Percentiles rank a stretch among this genome's conserved stretches.
phyloP scores from a whole-genome alignment of 345 rosid genomes.

The Citrus maxima region DNA sequence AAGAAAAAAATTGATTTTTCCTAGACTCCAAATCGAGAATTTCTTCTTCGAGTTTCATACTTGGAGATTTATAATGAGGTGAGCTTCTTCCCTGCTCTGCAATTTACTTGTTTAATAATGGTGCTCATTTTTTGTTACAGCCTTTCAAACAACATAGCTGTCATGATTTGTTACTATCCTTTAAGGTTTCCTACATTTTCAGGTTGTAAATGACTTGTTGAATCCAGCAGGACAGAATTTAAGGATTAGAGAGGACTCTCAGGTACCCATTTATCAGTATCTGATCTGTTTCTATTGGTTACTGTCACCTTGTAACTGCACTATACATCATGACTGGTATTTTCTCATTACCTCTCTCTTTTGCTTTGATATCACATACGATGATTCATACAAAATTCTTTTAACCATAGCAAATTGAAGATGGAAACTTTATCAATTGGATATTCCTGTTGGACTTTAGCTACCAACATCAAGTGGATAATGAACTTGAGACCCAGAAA shows the following conservation, averaged over 20 bases:
- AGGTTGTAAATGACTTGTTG: conserved; percentile 96
- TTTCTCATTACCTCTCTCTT: not conserved
- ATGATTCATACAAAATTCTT: not conserved
- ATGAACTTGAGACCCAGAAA: not conserved
- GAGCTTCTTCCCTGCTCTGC: conserved; percentile 21
- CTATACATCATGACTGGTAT: conserved; percentile 2
- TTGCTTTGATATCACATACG: not conserved
- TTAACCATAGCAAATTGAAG: not conserved
- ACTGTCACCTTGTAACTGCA: conserved; percentile 8
- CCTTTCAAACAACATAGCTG: conserved; percentile 10
- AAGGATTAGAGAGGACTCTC: conserved; percentile 97
- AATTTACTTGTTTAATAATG: not conserved
- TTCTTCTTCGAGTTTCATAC: conserved; percentile 96
- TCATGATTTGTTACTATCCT: conserved; percentile 4
- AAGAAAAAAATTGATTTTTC: conserved; percentile 17
- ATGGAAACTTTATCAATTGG: not conserved
- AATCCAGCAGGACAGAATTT: conserved; percentile 97
- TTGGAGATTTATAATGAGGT: conserved; percentile 99
- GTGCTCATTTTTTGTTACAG: conserved; percentile 9
- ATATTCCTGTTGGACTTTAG: not conserved
- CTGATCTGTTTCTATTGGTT: conserved; percentile 2
- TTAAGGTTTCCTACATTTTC: conserved; percentile 30
- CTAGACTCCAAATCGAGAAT: conserved; percentile 92
- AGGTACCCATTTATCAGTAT: conserved; percentile 45
- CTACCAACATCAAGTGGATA: not conserved